Conservation (phyloP, 1,284 basidiomycete species). For the Moesziomyces globuligerus region DNA sequence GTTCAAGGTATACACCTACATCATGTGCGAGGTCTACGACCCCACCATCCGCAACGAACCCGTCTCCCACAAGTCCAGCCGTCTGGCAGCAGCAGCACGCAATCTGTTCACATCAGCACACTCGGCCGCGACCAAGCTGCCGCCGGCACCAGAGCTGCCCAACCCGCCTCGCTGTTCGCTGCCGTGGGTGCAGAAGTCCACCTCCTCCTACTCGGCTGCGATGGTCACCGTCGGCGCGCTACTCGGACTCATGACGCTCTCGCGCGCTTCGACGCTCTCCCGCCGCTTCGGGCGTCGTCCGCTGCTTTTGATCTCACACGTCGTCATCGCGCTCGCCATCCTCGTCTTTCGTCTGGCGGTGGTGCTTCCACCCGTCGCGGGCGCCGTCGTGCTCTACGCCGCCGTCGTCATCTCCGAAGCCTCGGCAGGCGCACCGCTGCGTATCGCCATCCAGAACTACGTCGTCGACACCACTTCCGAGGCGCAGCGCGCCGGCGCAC, state of each 20-base stretch:
- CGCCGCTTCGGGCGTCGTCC: slow-evolving; percentile 57
- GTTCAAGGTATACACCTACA: slow-evolving; percentile 60
- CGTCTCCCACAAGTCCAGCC: slow-evolving; percentile 15
- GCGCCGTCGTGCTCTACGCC: slow-evolving; percentile 43
- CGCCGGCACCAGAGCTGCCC: slow-evolving; percentile 51
- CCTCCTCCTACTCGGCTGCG: slow-evolving; percentile 55
- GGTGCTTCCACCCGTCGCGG: slow-evolving; percentile 44
- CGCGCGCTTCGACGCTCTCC: slow-evolving; percentile 43
- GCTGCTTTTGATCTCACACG: slow-evolving; percentile 49
- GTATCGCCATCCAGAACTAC: slow-evolving; percentile 61
- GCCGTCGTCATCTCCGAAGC: slow-evolving; percentile 56
- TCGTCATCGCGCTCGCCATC: slow-evolving; percentile 48
- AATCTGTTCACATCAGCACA: slow-evolving; percentile 3
- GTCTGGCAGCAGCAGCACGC: slow-evolving; percentile 7
- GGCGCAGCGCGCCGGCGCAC: slow-evolving; percentile 48
- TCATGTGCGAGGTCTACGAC: slow-evolving; percentile 60
- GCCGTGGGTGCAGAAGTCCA: slow-evolving; percentile 55
- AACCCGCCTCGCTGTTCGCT: slow-evolving; percentile 49
- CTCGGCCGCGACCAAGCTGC: slow-evolving; percentile 10
- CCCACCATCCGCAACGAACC: slow-evolving; percentile 35
- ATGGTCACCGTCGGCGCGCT: slow-evolving; percentile 59
- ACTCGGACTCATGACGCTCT: slow-evolving; percentile 53
- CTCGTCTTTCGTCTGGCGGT: slow-evolving; percentile 49
- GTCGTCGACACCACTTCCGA: slow-evolving; percentile 62
- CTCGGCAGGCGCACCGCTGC: slow-evolving; percentile 55